Base-by-base conservation (phyloP, 306 rosid genomes). In the Begonia peltatifolia region DNA sequence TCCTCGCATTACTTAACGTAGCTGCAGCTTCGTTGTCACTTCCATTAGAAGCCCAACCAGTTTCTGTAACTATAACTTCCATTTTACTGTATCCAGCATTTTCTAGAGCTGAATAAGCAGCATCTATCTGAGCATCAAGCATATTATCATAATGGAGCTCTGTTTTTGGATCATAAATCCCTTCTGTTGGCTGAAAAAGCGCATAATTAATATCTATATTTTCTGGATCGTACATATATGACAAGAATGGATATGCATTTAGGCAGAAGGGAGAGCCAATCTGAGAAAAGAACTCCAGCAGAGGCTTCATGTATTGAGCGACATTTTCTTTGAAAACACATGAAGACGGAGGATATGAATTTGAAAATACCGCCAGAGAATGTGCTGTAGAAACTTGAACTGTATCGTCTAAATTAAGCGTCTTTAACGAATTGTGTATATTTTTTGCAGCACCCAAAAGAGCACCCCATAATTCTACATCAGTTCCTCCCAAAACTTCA, bases 51-150 rank as follows among this genome's bases (percentile, higher is more conserved):
- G 94, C 99, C 99, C 96, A 90, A 44, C 99, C 99, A 16, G 99
- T 90, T 69, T 90, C 99, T 2, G 99, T 90, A 63, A 86, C 66
- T 53, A 90, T 66, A 67, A 90, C 84, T 79, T 90, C 92, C 96
- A 86, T 90, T 64, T 86, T 70, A 18, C 63, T 8, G 57, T 71
- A 69, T 59, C 99, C 99, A 18, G 86, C 93, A 73, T 75, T 66
- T 70, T 77, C 92, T 61, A 90, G 57, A 55, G 99, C 99, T n/a
- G 88, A 68, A 74, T 90, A 86, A 41, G 94, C 87, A 18, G 96
- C 99, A 62, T 86, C 99, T 41, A 90, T 86, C 86, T 83, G 94
- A 69, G 99, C 96, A 77, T 90, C 99, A 23, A 90, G 94, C 99
- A 86, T 79, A 72, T 90, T 90, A 64, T 90, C 99, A 62, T 90